Evolutionary conservation across 192 early-diverging fungal species (phyloP).

Genomic region (Coemansia sp.): DNA sequence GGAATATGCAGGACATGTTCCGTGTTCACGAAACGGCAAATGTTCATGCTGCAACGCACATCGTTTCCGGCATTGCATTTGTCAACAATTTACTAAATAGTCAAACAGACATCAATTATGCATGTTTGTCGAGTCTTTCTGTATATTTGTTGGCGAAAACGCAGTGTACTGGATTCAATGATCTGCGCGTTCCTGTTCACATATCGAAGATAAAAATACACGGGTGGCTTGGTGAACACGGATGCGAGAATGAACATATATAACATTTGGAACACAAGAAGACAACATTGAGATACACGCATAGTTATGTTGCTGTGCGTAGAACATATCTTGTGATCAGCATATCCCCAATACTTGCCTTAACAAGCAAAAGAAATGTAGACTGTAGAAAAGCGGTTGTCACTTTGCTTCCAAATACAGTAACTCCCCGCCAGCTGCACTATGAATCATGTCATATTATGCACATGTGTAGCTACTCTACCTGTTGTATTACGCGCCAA

Average conservation of each 20-base stretch:
- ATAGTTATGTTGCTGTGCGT: background rate
- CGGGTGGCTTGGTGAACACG: constrained; percentile 1
- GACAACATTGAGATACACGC: background rate
- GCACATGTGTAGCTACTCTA: background rate
- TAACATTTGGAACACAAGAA: background rate
- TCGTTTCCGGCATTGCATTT: background rate
- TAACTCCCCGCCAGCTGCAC: background rate
- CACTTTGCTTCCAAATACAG: background rate
- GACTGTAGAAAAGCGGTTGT: background rate
- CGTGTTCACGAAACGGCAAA: background rate
- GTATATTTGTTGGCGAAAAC: background rate
- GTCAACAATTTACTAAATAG: background rate
- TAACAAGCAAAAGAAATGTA: no score
- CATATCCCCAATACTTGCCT: background rate
- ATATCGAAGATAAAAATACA: background rate
- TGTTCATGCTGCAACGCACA: background rate
- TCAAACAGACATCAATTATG: background rate
- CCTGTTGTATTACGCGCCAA: background rate
- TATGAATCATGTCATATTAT: background rate
- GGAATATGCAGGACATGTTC: background rate
- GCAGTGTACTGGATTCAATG: background rate
- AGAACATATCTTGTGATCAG: background rate
- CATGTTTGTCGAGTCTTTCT: background rate
- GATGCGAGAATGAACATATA: background rate
- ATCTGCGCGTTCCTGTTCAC: background rate